A percentile compares a stretch with the other conserved stretches of the same genome.
Conservation (phyloP, 805 yeast species). For the Ogataea paraovalis region DNA sequence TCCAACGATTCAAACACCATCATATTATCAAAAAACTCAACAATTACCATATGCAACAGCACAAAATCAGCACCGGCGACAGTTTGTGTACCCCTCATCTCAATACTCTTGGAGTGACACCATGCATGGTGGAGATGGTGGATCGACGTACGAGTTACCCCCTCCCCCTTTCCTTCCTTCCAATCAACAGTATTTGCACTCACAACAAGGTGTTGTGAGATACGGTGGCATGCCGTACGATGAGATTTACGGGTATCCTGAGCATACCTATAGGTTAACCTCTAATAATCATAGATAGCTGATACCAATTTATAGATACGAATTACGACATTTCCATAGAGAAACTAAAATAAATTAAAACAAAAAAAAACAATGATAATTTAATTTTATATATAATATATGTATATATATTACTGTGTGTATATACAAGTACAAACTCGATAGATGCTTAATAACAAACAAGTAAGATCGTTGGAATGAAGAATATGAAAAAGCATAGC, state of each 20-base stretch:
- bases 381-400: too few species aligned
- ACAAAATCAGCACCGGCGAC: conserved; percentile 4
- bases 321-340: too few species aligned
- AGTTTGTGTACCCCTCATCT: neutral
- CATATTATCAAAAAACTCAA: too few species aligned
- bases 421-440: conserved; percentile 1
- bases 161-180: neutral
- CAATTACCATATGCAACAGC: neutral
- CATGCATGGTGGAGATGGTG: too few species aligned
- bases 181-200: neutral
- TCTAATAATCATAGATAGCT: neutral
- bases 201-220: neutral
- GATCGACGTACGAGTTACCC: neutral
- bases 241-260: neutral
- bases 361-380: too few species aligned
- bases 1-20: too few species aligned
- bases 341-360: too few species aligned
- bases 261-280: neutral
- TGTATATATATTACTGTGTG: too few species aligned
- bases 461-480: neutral
- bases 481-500: neutral
- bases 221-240: neutral
- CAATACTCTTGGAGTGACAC: too few species aligned
- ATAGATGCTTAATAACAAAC: neutral
- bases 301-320: neutral